A percentile compares a stretch with the other conserved stretches of the same genome.
Evolutionary conservation across 2,329 filamentous ascomycete genomes (phyloP).

Genomic region (Apiospora malaysiana): DNA sequence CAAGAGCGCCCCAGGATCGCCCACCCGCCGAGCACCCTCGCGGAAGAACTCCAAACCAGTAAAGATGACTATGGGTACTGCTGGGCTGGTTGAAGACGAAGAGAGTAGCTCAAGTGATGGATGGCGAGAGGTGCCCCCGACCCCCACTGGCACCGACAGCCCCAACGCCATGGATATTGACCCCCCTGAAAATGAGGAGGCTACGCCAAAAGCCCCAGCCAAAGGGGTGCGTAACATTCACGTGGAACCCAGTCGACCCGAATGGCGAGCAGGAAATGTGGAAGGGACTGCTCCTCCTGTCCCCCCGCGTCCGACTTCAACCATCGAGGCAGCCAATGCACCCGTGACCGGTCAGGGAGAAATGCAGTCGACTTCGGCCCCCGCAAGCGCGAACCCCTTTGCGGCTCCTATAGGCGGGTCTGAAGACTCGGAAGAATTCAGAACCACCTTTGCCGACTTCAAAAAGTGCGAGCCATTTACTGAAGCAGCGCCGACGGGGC

Average conservation of each 20-base stretch:
- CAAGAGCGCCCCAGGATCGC: conserved; percentile 48
- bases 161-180: conserved; percentile 72
- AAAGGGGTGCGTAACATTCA: conserved; percentile 57
- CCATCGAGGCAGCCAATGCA: conserved; percentile 34
- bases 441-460: conserved; percentile 59
- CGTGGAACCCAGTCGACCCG: conserved; percentile 63
- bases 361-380: conserved; percentile 27
- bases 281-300: conserved; percentile 36
- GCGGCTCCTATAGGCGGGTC: conserved; percentile 52
- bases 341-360: conserved; percentile 30
- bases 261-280: conserved; percentile 62
- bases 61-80: conserved; percentile 54
- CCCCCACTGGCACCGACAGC: conserved; percentile 44
- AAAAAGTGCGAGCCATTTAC: conserved; percentile 62
- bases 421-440: conserved; percentile 62
- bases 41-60: conserved; percentile 64
- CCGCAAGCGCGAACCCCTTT: conserved; percentile 30
- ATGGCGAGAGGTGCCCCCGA: conserved; percentile 34
- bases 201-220: conserved; percentile 33
- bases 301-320: conserved; percentile 28
- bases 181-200: conserved; percentile 47
- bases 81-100: conserved; percentile 53
- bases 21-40: conserved; percentile 42
- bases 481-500: conserved; percentile 49
- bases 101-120: conserved; percentile 51